Conservation (phyloP, 345 rosid genomes). For the Erucastrum elatum region DNA sequence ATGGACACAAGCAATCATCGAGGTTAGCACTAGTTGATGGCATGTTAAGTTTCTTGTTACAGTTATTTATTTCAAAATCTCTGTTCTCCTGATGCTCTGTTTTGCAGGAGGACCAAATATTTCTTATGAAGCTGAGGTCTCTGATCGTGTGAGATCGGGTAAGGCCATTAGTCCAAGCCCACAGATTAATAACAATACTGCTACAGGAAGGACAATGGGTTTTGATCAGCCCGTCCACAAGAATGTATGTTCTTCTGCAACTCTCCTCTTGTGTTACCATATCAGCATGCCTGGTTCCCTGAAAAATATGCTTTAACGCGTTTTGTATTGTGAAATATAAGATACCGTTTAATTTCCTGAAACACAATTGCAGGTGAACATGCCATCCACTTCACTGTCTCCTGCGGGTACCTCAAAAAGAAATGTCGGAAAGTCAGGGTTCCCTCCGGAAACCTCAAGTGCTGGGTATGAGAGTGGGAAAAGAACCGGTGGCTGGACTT, state of each 20-base stretch:
- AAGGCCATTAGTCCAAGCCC: conserved; percentile 52
- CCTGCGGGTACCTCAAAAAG: conserved; percentile 67
- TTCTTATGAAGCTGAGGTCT: conserved; percentile 49
- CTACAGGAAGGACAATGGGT: conserved; percentile 54
- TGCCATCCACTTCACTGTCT: conserved; percentile 60
- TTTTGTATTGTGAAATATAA: not conserved
- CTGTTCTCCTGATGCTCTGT: conserved; percentile 17
- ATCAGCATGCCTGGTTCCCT: conserved; percentile 1
- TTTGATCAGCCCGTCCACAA: conserved; percentile 56
- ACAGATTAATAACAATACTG: conserved; percentile 59
- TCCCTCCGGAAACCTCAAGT: conserved; percentile 58
- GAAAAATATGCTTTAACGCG: not conserved
- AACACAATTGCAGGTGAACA: conserved; percentile 41
- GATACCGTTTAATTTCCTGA: not conserved
- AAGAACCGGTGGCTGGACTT: conserved; percentile 73
- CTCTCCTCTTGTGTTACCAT: not conserved
- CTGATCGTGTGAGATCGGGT: conserved; percentile 49
- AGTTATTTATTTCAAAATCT: not conserved
- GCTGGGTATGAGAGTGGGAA: conserved; percentile 53
- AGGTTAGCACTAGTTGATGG: conserved; percentile 53
- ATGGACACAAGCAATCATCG: conserved; percentile 55
- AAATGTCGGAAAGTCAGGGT: conserved; percentile 48
- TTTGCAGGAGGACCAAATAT: conserved; percentile 57
- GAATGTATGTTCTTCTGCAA: conserved; percentile 54
- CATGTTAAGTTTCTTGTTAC: not conserved